Evolutionary conservation across 2,329 filamentous ascomycete genomes (phyloP).

Genomic region (Colletotrichum camelliae): DNA sequence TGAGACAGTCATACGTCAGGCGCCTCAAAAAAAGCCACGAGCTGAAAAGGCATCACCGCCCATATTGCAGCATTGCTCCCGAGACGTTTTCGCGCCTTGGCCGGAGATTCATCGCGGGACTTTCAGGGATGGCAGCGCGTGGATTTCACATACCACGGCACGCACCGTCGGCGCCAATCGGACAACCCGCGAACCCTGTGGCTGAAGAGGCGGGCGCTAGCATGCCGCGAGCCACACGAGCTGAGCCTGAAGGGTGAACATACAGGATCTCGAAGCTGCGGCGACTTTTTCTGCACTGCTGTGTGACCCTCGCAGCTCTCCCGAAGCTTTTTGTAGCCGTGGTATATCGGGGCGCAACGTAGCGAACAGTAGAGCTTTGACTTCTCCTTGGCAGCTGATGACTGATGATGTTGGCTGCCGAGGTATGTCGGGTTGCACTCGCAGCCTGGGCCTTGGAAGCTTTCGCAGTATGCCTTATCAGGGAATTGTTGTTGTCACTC

Average conservation of each 20-base stretch:
- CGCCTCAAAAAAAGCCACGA: background rate
- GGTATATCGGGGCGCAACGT: background rate
- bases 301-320: background rate
- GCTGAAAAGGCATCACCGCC: background rate
- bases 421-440: background rate
- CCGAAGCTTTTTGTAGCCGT: background rate
- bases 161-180: background rate
- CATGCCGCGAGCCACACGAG: background rate
- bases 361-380: background rate
- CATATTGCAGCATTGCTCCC: background rate
- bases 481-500: background rate
- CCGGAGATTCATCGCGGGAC: slow-evolving; percentile 5
- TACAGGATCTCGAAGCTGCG: background rate
- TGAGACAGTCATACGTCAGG: background rate
- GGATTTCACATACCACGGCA: background rate
- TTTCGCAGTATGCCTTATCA: background rate
- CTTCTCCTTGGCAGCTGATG: background rate
- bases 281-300: background rate
- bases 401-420: background rate
- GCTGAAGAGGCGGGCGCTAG: background rate
- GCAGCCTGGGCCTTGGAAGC: background rate
- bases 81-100: slow-evolving; percentile 9
- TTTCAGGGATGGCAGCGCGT: background rate
- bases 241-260: background rate
- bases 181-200: background rate